Evolutionary conservation across 148 eudicot species (phyloP), one percentile per base, ranked within the genome.

Genomic region (Spergularia marina): DNA sequence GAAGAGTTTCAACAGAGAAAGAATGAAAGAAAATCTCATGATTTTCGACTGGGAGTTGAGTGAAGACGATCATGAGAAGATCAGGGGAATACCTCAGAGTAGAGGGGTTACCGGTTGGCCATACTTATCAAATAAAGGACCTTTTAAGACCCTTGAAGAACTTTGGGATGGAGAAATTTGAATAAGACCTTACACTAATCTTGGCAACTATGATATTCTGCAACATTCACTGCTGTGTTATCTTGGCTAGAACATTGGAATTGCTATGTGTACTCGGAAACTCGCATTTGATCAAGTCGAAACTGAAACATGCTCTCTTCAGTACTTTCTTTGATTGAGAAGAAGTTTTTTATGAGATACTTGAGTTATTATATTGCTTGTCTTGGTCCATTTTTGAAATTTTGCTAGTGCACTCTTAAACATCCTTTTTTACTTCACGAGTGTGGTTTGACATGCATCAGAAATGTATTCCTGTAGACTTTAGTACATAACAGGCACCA

Each of bases 1-100:
- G 47, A 93, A 93, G 83, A 93, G 98, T 76, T 91, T 80, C 82
- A 93, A 91, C 83, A 80, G 25, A 54, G 85, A 86, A 61, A 90
- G 96, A 66, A 90, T 93, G 96, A 87, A 74, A 69, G 83, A 91
- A 58, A 93, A 93, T 74, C 76, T 87, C 0, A 68, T 74, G 52
- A 87, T 93, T 16, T 89, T 93, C 61, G 88, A 85, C 78, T 93
- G 90, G 90, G 83, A 82, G 57, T 60, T 91, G 74, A 86, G 76
- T 6, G 82, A 74, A 25, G 96, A 87, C 15, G 96, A 93, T 18
- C 83, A 80, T 53, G 81, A 74, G 15, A 84, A 82, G 53, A 91
- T 91, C 41, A 68, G 83, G 18, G 68, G 76, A 39, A 84, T 93
- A 39, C 91, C 96, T 18, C 90, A 93, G 78, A 84, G 82, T 62